Evolutionary conservation across 164 flowering plant genomes (phyloP).

Genomic region (Platanus orientalis): DNA sequence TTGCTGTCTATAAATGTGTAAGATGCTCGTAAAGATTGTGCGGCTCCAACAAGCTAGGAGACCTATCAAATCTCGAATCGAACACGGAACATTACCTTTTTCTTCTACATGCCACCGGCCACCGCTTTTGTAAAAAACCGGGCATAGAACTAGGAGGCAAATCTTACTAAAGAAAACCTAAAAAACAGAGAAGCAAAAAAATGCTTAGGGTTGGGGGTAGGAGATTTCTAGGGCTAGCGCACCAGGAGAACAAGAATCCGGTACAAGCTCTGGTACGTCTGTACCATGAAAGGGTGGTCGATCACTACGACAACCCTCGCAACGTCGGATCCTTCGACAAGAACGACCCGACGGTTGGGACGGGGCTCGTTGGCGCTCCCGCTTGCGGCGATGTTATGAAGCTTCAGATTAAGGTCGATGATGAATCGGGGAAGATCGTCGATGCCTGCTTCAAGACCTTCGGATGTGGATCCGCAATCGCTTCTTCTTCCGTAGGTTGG

Average conservation of each 20-base stretch:
- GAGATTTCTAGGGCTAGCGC: constrained; percentile 27
- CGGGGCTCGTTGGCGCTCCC: constrained; percentile 85
- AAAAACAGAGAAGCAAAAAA: not conserved
- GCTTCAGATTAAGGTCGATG: constrained; percentile 72
- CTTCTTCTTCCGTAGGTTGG: constrained; percentile 49
- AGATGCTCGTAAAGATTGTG: too few relatives aligned
- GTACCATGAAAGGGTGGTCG: constrained; percentile 77
- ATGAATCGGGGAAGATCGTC: constrained; percentile 46
- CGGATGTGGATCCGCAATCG: constrained; percentile 55
- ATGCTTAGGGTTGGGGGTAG: constrained; percentile 31
- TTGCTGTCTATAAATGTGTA: too few relatives aligned
- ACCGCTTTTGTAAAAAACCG: too few relatives aligned
- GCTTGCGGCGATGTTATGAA: constrained; percentile 94
- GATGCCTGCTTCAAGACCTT: constrained; percentile 81
- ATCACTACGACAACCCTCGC: constrained; percentile 78
- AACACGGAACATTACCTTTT: too few relatives aligned
- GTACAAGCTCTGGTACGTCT: constrained; percentile 27
- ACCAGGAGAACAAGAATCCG: constrained; percentile 1
- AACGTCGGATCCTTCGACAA: constrained; percentile 80
- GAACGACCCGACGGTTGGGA: constrained; percentile 66
- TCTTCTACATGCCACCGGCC: too few relatives aligned
- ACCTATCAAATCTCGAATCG: too few relatives aligned
- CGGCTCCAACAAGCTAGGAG: too few relatives aligned
- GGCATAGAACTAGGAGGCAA: too few relatives aligned
- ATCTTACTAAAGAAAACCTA: too few relatives aligned